Evolutionary conservation across 768 basidiomycete species (phyloP).

Genomic region (Leccinum obscurum): DNA sequence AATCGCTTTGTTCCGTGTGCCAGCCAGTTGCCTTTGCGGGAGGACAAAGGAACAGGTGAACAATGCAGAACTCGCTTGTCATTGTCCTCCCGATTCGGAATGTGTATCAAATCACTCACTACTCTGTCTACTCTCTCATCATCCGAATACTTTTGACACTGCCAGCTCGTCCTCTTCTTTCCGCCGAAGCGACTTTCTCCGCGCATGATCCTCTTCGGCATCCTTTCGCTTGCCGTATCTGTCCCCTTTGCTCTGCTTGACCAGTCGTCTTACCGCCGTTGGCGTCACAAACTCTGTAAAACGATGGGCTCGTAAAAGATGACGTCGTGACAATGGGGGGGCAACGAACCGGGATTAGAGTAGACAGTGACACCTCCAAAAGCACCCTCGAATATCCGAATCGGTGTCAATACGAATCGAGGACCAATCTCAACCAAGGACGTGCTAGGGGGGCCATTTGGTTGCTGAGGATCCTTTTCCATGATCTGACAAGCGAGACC

Average conservation of each 20-base stretch:
- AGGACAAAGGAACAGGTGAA: constrained; percentile 29
- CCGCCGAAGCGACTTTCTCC: constrained; percentile 62
- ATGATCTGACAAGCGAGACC: constrained; percentile 61
- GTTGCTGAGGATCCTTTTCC: constrained; percentile 90
- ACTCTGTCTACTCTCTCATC: constrained; percentile 43
- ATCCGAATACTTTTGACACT: constrained; percentile 89
- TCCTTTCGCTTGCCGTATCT: constrained; percentile 85
- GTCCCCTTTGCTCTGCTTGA: constrained; percentile 70
- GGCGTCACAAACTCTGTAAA: constrained; percentile 88
- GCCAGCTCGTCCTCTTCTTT: constrained; percentile 77
- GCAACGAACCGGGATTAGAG: constrained; percentile 82
- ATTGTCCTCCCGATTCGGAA: constrained; percentile 15
- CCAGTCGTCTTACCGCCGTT: constrained; percentile 68
- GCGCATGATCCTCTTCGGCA: constrained; percentile 63
- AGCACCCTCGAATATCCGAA: constrained; percentile 97
- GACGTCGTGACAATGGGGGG: neutral
- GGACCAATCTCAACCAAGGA: constrained; percentile 97
- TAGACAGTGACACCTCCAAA: constrained; percentile 94
- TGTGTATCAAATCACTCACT: neutral
- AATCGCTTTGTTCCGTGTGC: constrained; percentile 26
- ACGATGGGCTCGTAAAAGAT: neutral
- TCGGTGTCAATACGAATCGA: constrained; percentile 94
- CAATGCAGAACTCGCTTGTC: constrained; percentile 34
- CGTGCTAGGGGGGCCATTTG: constrained; percentile 80
- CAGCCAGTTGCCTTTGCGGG: constrained; percentile 28